Evolutionary conservation across 352 stramenopile genomes (phyloP).

Genomic region (Phytophthora aleatoria): DNA sequence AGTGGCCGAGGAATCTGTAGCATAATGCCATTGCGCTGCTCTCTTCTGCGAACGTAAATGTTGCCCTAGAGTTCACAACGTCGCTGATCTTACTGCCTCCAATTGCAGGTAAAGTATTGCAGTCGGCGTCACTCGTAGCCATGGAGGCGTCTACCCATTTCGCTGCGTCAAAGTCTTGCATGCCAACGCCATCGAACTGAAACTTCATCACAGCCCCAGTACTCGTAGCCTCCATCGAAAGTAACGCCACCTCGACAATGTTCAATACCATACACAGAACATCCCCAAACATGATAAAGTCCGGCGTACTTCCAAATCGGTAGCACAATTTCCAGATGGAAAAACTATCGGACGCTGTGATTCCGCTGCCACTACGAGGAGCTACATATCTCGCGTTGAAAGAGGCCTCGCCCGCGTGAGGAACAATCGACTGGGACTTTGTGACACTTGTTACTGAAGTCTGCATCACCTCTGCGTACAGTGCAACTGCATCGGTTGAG

Average conservation of each 20-base stretch:
- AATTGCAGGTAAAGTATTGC: slow-evolving; percentile 40
- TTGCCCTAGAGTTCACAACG: slow-evolving; percentile 46
- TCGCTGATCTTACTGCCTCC: slow-evolving; percentile 40
- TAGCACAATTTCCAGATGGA: slow-evolving; percentile 78
- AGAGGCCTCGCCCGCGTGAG: slow-evolving; percentile 37
- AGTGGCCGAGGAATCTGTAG: slow-evolving; percentile 61
- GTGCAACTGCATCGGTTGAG: slow-evolving; percentile 27
- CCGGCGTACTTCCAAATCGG: slow-evolving; percentile 55
- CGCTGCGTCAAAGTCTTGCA: slow-evolving; percentile 62
- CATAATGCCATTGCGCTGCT: slow-evolving; percentile 51
- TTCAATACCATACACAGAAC: slow-evolving; percentile 63
- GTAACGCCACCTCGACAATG: slow-evolving; percentile 47
- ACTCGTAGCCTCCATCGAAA: slow-evolving; percentile 36
- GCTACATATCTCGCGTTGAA: slow-evolving; percentile 53
- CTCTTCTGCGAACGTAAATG: slow-evolving; percentile 51
- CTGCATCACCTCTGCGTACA: slow-evolving; percentile 49
- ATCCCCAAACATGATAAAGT: slow-evolving; percentile 66
- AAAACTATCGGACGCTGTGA: slow-evolving; percentile 24
- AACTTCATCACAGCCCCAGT: slow-evolving; percentile 57
- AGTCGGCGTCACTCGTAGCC: slow-evolving; percentile 42
- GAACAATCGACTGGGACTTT: slow-evolving; percentile 37
- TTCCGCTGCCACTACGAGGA: slow-evolving; percentile 8
- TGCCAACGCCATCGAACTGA: slow-evolving; percentile 55
- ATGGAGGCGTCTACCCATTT: slow-evolving; percentile 54
- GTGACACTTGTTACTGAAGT: slow-evolving; percentile 36